phyloP scores from a whole-genome alignment of 345 rosid genomes.

The Gossypium ekmanianum region DNA sequence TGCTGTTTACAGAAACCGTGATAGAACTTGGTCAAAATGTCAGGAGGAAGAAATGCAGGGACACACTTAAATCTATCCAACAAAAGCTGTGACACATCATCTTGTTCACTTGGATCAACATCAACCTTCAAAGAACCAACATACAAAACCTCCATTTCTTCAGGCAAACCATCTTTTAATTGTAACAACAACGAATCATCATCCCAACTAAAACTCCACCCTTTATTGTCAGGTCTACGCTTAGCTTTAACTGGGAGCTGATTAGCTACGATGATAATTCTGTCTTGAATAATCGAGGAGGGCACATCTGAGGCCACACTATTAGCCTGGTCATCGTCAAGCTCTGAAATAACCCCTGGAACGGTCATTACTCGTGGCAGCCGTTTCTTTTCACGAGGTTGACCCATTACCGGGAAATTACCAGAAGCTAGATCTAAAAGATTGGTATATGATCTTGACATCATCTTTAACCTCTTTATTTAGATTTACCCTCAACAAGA shows the following conservation, averaged over 20 bases:
- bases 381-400: constrained; percentile 54
- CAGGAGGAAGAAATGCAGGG: constrained; percentile 66
- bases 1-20: constrained; percentile 78
- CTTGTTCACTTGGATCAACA: constrained; percentile 56
- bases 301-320: constrained; percentile 64
- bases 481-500: constrained; percentile 17
- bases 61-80: constrained; percentile 73
- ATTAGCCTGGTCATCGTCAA: constrained; percentile 69
- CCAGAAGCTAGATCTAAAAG: constrained; percentile 82
- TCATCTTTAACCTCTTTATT: constrained; percentile 36
- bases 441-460: constrained; percentile 70
- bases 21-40: too few relatives aligned
- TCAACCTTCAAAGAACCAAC: constrained; percentile 61
- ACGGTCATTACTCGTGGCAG: constrained; percentile 71
- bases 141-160: constrained; percentile 70
- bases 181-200: constrained; percentile 60
- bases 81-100: constrained; percentile 63
- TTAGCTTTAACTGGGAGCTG: constrained; percentile 74
- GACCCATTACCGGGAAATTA: constrained; percentile 56
- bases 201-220: constrained; percentile 79
- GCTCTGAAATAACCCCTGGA: constrained; percentile 74
- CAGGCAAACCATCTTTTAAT: constrained; percentile 75
- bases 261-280: constrained; percentile 66
- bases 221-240: constrained; percentile 71
- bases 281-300: constrained; percentile 56